phyloP scores from a whole-genome alignment of 306 rosid genomes.

The Elaeagnus macrophylla region DNA sequence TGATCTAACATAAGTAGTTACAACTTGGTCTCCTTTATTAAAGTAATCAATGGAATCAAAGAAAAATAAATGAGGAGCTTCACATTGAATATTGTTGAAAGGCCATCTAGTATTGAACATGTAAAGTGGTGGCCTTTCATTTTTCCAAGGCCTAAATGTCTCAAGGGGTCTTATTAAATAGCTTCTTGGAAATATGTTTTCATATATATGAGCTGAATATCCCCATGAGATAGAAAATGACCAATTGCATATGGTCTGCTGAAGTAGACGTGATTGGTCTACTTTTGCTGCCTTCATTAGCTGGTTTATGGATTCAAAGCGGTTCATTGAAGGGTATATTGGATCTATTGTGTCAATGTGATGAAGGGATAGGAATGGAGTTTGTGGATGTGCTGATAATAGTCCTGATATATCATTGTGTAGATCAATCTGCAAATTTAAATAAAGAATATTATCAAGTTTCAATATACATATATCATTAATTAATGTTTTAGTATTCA shows the following conservation, averaged over 20 bases:
- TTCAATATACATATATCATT: no score
- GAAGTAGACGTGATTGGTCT: constrained; percentile 34
- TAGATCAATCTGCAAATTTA: constrained; percentile 28
- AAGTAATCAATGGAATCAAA: constrained; percentile 15
- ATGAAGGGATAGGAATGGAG: constrained; percentile 37
- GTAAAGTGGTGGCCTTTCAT: constrained; percentile 21
- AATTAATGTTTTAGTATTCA: no score
- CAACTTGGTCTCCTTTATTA: background rate
- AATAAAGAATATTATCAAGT: no score
- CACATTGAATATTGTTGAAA: constrained; percentile 29
- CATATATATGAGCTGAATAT: constrained; percentile 39
- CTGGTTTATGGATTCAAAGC: constrained; percentile 27
- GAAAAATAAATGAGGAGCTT: constrained; percentile 39
- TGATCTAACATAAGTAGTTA: constrained; percentile 23
- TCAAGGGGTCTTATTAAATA: constrained; percentile 34
- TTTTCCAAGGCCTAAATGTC: constrained; percentile 32
- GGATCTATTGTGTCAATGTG: constrained; percentile 39
- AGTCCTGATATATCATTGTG: constrained; percentile 32
- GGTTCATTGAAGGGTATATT: constrained; percentile 37
- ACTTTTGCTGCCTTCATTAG: constrained; percentile 29
- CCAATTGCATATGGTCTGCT: constrained; percentile 52
- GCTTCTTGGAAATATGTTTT: constrained; percentile 25
- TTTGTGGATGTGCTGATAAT: constrained; percentile 34
- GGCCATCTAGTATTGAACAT: constrained; percentile 39
- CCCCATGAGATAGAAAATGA: constrained; percentile 47